Evolutionary conservation across 805 yeast genomes (phyloP).

Genomic region (Suhomyces emberorum): DNA sequence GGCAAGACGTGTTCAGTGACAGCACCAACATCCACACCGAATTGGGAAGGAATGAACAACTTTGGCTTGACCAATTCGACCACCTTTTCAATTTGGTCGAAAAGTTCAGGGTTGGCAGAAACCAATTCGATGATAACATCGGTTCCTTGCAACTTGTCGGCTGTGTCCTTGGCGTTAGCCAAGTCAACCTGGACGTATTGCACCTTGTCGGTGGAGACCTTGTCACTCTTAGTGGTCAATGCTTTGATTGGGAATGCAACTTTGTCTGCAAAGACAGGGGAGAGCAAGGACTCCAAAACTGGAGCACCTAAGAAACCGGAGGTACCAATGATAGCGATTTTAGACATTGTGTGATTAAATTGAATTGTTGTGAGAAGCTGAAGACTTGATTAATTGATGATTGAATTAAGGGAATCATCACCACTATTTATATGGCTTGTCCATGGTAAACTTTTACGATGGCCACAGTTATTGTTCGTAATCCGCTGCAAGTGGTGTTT

Average conservation of each 20-base stretch:
- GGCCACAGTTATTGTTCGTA: too few species aligned
- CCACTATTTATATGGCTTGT: too few species aligned
- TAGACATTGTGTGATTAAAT: too few species aligned
- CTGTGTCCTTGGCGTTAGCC: constrained; percentile 21
- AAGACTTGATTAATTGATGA: too few species aligned
- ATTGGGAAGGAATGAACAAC: constrained; percentile 58
- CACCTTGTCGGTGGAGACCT: constrained; percentile 30
- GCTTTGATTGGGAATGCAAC: constrained; percentile 49
- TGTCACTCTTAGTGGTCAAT: constrained; percentile 37
- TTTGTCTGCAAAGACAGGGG: constrained; percentile 40
- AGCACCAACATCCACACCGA: constrained; percentile 45
- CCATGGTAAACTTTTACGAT: too few species aligned
- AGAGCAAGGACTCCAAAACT: constrained; percentile 42
- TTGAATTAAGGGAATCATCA: too few species aligned
- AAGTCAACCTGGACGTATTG: constrained; percentile 38
- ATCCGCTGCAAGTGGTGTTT: too few species aligned
- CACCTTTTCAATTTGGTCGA: constrained; percentile 34
- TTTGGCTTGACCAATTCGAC: constrained; percentile 43
- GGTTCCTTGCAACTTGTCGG: constrained; percentile 41
- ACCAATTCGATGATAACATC: constrained; percentile 51
- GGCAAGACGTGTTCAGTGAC: constrained; percentile 26
- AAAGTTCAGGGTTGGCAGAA: constrained; percentile 27
- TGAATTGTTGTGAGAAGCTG: too few species aligned
- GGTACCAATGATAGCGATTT: constrained; percentile 52
- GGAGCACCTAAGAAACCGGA: constrained; percentile 53